phyloP scores from a whole-genome alignment of 2,329 filamentous ascomycete species.

The Neofusicoccum umdonicola region DNA sequence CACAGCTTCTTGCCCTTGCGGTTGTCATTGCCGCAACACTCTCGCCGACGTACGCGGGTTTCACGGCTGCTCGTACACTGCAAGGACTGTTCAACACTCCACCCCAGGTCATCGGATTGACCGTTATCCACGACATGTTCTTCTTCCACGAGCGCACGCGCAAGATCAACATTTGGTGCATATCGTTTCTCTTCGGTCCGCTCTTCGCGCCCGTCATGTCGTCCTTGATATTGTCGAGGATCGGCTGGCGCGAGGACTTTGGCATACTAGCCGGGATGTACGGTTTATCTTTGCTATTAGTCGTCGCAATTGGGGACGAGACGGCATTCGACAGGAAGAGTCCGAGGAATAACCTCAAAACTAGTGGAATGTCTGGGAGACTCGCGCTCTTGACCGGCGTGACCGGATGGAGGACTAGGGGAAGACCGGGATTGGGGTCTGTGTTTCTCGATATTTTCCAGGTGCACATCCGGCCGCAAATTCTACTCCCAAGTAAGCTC shows the following conservation, averaged over 20 bases:
- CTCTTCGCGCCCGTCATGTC: slow-evolving; percentile 31
- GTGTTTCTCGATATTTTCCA: background rate
- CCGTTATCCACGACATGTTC: slow-evolving; percentile 36
- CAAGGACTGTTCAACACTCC: slow-evolving; percentile 27
- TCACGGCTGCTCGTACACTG: slow-evolving; percentile 27
- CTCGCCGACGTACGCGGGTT: slow-evolving; percentile 23
- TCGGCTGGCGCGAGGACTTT: slow-evolving; percentile 19
- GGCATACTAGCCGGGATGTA: slow-evolving; percentile 35
- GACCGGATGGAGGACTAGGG: background rate
- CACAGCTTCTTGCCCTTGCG: slow-evolving; percentile 21
- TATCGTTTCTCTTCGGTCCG: slow-evolving; percentile 22
- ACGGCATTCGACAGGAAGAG: slow-evolving; percentile 31
- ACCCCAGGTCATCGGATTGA: slow-evolving; percentile 27
- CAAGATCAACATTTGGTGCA: slow-evolving; percentile 27
- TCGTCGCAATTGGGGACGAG: slow-evolving; percentile 33
- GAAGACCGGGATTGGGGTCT: background rate
- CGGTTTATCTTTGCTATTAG: slow-evolving; percentile 30
- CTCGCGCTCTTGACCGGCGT: background rate
- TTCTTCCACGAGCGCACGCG: slow-evolving; percentile 37
- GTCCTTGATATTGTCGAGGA: background rate
- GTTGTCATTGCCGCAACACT: slow-evolving; percentile 22
- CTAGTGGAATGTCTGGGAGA: slow-evolving; percentile 3
- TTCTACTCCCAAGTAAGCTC: background rate
- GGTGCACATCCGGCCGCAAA: background rate
- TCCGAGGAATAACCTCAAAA: background rate